phyloP scores from a whole-genome alignment of 352 stramenopile genomes.

The Saprolegnia parasitica region DNA sequence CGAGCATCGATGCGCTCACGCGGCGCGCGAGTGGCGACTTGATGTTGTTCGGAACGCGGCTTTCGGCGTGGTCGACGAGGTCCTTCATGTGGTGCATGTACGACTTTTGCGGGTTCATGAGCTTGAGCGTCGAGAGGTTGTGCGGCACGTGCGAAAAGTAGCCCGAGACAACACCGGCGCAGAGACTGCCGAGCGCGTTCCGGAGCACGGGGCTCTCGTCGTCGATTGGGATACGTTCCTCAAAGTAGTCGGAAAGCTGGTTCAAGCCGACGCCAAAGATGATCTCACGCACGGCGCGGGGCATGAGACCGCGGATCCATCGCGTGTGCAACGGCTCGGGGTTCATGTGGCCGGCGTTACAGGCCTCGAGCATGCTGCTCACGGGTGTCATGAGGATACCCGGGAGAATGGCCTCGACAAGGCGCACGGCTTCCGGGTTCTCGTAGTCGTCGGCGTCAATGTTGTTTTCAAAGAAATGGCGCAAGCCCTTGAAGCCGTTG shows the following conservation, averaged over 20 bases:
- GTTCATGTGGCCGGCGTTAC: constrained; percentile 92
- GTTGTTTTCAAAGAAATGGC: constrained; percentile 79
- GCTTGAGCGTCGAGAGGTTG: constrained; percentile 94
- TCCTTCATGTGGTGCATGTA: constrained; percentile 81
- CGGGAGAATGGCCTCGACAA: constrained; percentile 76
- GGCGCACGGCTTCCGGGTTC: constrained; percentile 69
- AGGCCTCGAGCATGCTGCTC: constrained; percentile 87
- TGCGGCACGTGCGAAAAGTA: constrained; percentile 94
- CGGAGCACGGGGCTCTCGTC: constrained; percentile 63
- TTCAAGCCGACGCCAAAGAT: constrained; percentile 93
- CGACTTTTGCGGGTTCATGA: constrained; percentile 89
- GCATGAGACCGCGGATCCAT: constrained; percentile 87
- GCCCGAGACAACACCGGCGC: constrained; percentile 85
- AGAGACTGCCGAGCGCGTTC: constrained; percentile 85
- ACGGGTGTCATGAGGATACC: constrained; percentile 93
- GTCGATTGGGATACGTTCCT: constrained; percentile 81
- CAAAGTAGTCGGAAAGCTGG: constrained; percentile 91
- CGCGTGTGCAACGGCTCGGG: constrained; percentile 79
- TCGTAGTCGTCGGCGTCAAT: constrained; percentile 79
- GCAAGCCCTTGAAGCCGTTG: constrained; percentile 90
- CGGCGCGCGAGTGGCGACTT: constrained; percentile 59
- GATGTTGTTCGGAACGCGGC: constrained; percentile 71
- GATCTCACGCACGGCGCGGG: constrained; percentile 84
- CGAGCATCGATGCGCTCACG: constrained; percentile 61
- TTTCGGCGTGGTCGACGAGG: constrained; percentile 76